Conservation (phyloP, 2,329 filamentous ascomycete species). For the Monosporascus sp. region DNA sequence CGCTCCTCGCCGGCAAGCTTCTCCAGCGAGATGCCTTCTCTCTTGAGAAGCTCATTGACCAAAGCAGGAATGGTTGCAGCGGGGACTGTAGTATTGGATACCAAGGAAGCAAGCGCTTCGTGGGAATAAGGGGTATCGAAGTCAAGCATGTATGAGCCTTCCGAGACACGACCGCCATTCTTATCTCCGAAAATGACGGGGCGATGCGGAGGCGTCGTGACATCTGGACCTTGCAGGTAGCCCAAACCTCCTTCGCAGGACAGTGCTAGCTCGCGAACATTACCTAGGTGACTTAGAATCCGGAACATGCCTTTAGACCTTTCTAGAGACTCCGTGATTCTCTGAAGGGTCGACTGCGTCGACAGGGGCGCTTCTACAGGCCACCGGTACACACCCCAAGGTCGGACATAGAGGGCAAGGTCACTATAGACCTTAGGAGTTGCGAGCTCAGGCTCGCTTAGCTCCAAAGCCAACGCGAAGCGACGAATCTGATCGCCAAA, state of each 20-base stretch:
- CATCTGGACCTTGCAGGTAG: slow-evolving; percentile 59
- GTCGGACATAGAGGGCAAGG: slow-evolving; percentile 48
- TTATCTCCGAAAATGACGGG: slow-evolving; percentile 30
- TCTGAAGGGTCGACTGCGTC: slow-evolving; percentile 52
- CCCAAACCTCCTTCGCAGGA: slow-evolving; percentile 64
- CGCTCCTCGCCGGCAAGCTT: slow-evolving; percentile 3
- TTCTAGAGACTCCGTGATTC: slow-evolving; percentile 58
- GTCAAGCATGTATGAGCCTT: not conserved
- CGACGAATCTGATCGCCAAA: slow-evolving; percentile 56
- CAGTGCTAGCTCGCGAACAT: slow-evolving; percentile 58
- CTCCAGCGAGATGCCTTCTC: not conserved
- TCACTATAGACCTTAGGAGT: slow-evolving; percentile 51
- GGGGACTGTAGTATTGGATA: slow-evolving; percentile 1
- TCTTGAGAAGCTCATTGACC: not conserved
- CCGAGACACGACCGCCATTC: not conserved
- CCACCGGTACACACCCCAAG: slow-evolving; percentile 63
- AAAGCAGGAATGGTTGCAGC: not conserved
- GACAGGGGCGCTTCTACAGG: slow-evolving; percentile 51
- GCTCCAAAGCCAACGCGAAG: slow-evolving; percentile 64
- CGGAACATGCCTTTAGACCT: slow-evolving; percentile 55
- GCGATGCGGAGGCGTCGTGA: slow-evolving; percentile 35
- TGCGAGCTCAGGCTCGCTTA: slow-evolving; percentile 47
- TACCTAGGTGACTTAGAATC: slow-evolving; percentile 50
- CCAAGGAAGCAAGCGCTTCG: slow-evolving; percentile 4
- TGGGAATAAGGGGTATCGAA: slow-evolving; percentile 2